Conservation (phyloP, 768 basidiomycete genomes). For the Agaricus blazei region DNA sequence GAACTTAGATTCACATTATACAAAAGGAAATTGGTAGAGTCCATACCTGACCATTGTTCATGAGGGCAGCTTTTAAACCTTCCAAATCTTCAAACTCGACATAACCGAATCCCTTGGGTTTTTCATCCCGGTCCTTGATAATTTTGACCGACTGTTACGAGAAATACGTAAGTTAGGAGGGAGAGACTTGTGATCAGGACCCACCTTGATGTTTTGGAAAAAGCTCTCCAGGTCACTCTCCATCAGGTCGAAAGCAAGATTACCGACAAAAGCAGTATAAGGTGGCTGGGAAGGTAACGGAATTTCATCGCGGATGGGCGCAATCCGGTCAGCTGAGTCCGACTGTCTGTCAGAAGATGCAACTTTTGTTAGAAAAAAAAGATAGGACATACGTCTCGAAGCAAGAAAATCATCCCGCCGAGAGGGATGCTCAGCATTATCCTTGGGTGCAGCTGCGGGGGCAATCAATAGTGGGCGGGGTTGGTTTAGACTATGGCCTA, state of each 20-base stretch:
- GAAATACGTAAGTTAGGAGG: conserved; percentile 1
- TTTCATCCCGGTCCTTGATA: conserved; percentile 88
- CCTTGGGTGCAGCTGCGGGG: conserved; percentile 57
- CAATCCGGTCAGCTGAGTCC: conserved; percentile 46
- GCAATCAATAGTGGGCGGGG: background rate
- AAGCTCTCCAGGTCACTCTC: conserved; percentile 79
- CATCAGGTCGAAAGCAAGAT: conserved; percentile 88
- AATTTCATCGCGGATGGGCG: conserved; percentile 77
- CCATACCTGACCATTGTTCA: conserved; percentile 65
- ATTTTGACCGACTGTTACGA: conserved; percentile 86
- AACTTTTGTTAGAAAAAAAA: conserved; percentile 1
- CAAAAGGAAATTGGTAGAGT: background rate
- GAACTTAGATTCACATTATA: conserved; percentile 2
- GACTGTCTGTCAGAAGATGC: conserved; percentile 11
- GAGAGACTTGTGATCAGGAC: conserved; percentile 11
- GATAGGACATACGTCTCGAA: conserved; percentile 47
- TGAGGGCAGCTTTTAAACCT: conserved; percentile 78
- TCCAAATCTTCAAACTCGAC: conserved; percentile 91
- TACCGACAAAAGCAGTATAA: conserved; percentile 96
- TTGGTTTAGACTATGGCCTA: conserved; percentile 38
- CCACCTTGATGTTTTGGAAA: conserved; percentile 64
- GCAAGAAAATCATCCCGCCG: conserved; percentile 62
- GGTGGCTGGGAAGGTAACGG: conserved; percentile 95
- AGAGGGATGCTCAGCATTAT: conserved; percentile 53
- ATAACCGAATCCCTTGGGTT: conserved; percentile 97